Base-by-base conservation (phyloP, 192 early-diverging fungal genomes). In the Paraglomus occultum region DNA sequence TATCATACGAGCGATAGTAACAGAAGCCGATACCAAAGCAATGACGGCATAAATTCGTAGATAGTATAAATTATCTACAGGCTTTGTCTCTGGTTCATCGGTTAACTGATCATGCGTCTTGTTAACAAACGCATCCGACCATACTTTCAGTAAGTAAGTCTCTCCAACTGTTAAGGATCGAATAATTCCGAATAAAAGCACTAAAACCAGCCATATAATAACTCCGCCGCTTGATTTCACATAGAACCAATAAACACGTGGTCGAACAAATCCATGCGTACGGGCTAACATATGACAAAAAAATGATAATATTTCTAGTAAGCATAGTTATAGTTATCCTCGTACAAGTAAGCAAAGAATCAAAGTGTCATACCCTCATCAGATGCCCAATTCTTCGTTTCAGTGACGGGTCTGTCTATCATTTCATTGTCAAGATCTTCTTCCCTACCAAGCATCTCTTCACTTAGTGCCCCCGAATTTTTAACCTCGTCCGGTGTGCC, bases 231-330 rank as follows among this genome's bases (percentile, higher is more conserved):
- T 86, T 46, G 85, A 83, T 48, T 74, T 75, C 68, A 91, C 65
- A 75, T 97, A 99, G 22, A 84, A 78, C 5, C 84, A 65, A 83
- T 95, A 98, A 8, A 98, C 85, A 40, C 78, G 38, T 1, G 80
- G 67, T 47, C 85, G 88, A 65, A 98, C 94, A 42, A 83, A 85
- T 20, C 97, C 97, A n/a, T 83, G 83, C 9, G 88, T 90, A 23
- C 83, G 83, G 15, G 71, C 79, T 80, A 51, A 15, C 12, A 18
- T 62, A 45, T 46, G 17, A 43, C 11, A 39, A 40, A 0, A 38
- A 14, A 74, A 70, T n/a, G 55, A n/a, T 10, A 5, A 54, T 11
- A 47, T 20, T 18, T 44, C 14, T 47, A 58, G 20, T 31, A 22
- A 15, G 15, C 0, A 17, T 43, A 11, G 1, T 9, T 59, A 47